Evolutionary conservation across 164 flowering plant species (phyloP).

Genomic region (Nymphaea thermarum): DNA sequence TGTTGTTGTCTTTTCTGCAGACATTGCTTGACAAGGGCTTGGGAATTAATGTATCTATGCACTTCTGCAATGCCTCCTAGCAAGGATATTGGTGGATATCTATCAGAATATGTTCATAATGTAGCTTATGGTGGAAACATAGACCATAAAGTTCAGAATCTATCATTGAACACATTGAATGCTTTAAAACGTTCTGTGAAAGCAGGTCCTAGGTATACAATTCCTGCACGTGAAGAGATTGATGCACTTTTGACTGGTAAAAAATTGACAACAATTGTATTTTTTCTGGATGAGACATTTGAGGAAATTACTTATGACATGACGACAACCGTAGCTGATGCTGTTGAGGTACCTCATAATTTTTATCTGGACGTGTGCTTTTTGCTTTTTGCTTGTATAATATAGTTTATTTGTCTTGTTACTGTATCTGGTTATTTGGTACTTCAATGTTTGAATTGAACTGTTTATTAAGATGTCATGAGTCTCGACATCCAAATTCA

Average conservation of each 20-base stretch:
- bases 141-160: slow-evolving; percentile 62
- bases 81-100: slow-evolving; percentile 86
- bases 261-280: slow-evolving; percentile 93
- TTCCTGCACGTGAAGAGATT: slow-evolving; percentile 93
- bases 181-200: slow-evolving; percentile 81
- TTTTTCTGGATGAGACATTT: slow-evolving; percentile 98
- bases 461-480: no score
- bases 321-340: slow-evolving; percentile 91
- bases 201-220: slow-evolving; percentile 90
- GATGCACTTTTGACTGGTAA: slow-evolving; percentile 72
- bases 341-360: slow-evolving; percentile 69
- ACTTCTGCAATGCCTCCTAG: slow-evolving; percentile 99
- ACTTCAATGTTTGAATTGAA: no score
- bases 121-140: slow-evolving; percentile 52
- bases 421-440: no score
- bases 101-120: slow-evolving; percentile 83
- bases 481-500: no score
- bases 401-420: background rate
- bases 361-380: background rate
- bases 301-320: slow-evolving; percentile 97
- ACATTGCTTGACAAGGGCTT: slow-evolving; percentile 68
- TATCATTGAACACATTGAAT: slow-evolving; percentile 75
- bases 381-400: background rate
- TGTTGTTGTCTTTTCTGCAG: slow-evolving; percentile 25
- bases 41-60: slow-evolving; percentile 93